phyloP scores from a whole-genome alignment of 306 rosid species.

The Psophocarpus tetragonolobus region DNA sequence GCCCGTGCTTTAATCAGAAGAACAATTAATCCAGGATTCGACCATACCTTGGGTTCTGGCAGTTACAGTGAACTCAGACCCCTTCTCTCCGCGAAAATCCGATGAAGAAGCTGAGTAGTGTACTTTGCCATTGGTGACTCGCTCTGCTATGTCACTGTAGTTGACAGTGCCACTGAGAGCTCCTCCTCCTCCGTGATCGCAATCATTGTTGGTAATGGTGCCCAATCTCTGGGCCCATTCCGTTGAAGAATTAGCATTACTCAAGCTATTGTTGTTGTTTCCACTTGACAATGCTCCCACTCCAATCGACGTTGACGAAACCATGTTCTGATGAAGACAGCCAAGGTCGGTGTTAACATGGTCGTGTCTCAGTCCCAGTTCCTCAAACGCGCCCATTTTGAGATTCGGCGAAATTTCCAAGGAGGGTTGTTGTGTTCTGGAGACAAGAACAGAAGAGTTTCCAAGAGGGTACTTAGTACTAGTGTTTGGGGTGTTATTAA shows the following conservation, averaged over 20 bases:
- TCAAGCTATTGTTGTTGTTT: constrained; percentile 12
- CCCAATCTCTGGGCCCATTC: constrained; percentile 47
- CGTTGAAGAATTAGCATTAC: constrained; percentile 26
- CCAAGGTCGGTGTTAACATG: constrained; percentile 23
- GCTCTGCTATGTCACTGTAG: constrained; percentile 25
- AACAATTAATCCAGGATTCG: constrained; percentile 83
- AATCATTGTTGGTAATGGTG: constrained; percentile 27
- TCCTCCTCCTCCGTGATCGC: constrained; percentile 32
- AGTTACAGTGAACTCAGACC: constrained; percentile 41
- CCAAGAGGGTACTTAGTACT: constrained; percentile 38
- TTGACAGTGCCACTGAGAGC: constrained; percentile 37
- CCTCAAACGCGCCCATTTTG: constrained; percentile 51
- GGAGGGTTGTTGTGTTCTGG: constrained; percentile 33
- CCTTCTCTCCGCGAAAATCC: constrained; percentile 55
- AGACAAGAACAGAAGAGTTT: constrained; percentile 8
- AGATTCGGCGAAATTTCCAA: constrained; percentile 39
- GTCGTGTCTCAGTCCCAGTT: constrained; percentile 48
- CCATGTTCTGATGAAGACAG: constrained; percentile 42
- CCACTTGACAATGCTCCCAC: constrained; percentile 38
- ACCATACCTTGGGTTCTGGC: constrained; percentile 79
- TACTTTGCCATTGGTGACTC: constrained; percentile 37
- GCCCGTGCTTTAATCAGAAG: constrained; percentile 45
- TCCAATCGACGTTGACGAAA: constrained; percentile 36
- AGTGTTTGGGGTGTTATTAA: constrained; percentile 33
- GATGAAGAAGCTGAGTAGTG: constrained; percentile 55